These are phyloP conservation scores for Miamiensis avidus DNA, from an alignment of 169 alveolate genomes.

Conservation along the genomic window DNA sequence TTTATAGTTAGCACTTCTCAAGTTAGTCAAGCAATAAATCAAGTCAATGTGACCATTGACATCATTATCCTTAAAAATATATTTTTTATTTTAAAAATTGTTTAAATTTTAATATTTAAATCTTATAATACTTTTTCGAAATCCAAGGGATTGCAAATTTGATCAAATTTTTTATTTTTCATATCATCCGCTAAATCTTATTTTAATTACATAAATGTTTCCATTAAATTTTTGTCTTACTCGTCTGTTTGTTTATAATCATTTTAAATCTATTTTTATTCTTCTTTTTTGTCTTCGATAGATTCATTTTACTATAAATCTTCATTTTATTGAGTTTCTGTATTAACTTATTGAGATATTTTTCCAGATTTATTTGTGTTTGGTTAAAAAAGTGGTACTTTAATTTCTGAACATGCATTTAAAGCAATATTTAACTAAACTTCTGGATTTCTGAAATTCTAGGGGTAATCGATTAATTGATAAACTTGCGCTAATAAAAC, in stretches of 20 bases:
- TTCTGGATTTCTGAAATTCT: constrained; percentile 52
- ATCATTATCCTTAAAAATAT: constrained; percentile 72
- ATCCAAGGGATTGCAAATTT: neutral
- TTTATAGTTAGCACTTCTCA: constrained; percentile 74
- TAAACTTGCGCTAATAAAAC: constrained; percentile 69
- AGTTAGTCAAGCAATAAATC: constrained; percentile 76
- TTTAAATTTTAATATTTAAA: no score
- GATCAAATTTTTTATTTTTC: no score
- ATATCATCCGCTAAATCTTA: neutral
- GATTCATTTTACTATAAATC: neutral
- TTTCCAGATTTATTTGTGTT: constrained; percentile 70
- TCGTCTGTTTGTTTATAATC: constrained; percentile 29
- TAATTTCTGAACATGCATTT: constrained; percentile 41
- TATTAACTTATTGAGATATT: constrained; percentile 47
- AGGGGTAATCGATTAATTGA: constrained; percentile 64
- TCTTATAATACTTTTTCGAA: no score
- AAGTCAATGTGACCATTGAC: constrained; percentile 81
- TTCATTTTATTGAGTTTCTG: constrained; percentile 17
- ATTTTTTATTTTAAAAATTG: neutral
- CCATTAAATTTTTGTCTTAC: constrained; percentile 5
- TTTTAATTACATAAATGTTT: constrained; percentile 20
- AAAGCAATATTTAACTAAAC: constrained; percentile 49
- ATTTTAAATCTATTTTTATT: constrained; percentile 31
- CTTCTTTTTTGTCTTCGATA: neutral
- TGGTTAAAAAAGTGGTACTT: constrained; percentile 62